Conservation (phyloP, 306 rosid genomes). For the Quercus parvula region DNA sequence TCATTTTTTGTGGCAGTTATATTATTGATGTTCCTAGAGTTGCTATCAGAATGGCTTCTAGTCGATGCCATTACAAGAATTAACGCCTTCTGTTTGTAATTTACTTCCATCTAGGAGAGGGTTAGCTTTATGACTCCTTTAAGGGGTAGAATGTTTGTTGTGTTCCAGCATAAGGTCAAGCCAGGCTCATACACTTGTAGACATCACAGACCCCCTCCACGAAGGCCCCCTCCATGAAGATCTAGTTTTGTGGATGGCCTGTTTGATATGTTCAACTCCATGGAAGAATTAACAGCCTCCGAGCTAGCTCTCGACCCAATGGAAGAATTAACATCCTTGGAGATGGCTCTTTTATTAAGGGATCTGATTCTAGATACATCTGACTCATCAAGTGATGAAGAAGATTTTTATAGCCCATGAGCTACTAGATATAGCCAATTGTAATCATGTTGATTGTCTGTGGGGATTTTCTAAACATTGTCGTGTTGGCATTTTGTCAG, state of each 20-base stretch:
- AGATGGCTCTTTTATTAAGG: conserved; percentile 28
- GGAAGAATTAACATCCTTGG: conserved; percentile 21
- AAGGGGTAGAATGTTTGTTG: conserved; percentile 54
- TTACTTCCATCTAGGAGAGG: conserved; percentile 34
- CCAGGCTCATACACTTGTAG: conserved; percentile 52
- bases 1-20: not conserved
- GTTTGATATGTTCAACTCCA: conserved; percentile 27
- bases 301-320: conserved; percentile 19
- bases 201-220: conserved; percentile 10
- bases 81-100: conserved; percentile 26
- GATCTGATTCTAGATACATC: conserved; percentile 27
- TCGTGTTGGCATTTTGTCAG: conserved; percentile 15
- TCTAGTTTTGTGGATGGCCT: conserved; percentile 29
- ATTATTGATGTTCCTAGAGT: conserved; percentile 3
- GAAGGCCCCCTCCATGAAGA: conserved; percentile 37
- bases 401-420: conserved; percentile 9
- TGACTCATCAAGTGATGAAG: conserved; percentile 43
- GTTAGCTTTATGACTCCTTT: conserved; percentile 42
- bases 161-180: conserved; percentile 59
- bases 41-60: not conserved
- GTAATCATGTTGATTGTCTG: not conserved
- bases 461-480: not conserved
- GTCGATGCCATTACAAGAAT: conserved; percentile 8
- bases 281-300: conserved; percentile 28
- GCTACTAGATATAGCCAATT: not conserved